These are phyloP conservation scores for Trifolium subterraneum DNA, from an alignment of 306 rosid genomes.

Conservation along the genomic window DNA sequence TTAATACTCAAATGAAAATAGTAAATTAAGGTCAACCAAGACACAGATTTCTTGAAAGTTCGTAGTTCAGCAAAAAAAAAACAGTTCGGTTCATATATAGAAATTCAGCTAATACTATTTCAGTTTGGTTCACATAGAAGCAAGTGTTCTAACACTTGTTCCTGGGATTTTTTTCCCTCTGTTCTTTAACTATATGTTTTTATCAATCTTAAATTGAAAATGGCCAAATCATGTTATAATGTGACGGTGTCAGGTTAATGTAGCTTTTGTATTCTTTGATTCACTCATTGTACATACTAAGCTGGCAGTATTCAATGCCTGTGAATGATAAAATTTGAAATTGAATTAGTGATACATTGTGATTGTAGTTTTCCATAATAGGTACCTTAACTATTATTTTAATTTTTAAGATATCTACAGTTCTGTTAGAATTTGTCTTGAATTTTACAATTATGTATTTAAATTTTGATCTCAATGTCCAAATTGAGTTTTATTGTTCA, in stretches of 20 bases:
- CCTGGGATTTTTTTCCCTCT: neutral
- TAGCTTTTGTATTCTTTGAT: neutral
- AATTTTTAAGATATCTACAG: neutral
- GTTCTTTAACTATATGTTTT: neutral
- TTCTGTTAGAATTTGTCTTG: conserved; percentile 7
- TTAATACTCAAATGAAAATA: neutral
- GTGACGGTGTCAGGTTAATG: conserved; percentile 6
- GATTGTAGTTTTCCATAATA: neutral
- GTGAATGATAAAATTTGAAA: neutral
- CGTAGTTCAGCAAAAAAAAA: too few relatives aligned
- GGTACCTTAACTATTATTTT: neutral
- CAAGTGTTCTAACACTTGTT: neutral
- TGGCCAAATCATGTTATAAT: conserved; percentile 5
- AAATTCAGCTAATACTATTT: too few relatives aligned
- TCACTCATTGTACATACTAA: neutral
- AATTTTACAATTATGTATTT: neutral
- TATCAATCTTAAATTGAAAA: neutral
- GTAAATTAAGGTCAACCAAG: neutral
- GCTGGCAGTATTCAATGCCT: neutral
- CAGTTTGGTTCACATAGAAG: neutral
- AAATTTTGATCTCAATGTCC: neutral
- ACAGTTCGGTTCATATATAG: too few relatives aligned
- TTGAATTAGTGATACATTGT: neutral
- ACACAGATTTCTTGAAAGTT: neutral
- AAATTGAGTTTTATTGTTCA: conserved; percentile 7